These are phyloP conservation scores for Mycena amicta DNA, from an alignment of 768 basidiomycete species.

Conservation along the genomic window DNA sequence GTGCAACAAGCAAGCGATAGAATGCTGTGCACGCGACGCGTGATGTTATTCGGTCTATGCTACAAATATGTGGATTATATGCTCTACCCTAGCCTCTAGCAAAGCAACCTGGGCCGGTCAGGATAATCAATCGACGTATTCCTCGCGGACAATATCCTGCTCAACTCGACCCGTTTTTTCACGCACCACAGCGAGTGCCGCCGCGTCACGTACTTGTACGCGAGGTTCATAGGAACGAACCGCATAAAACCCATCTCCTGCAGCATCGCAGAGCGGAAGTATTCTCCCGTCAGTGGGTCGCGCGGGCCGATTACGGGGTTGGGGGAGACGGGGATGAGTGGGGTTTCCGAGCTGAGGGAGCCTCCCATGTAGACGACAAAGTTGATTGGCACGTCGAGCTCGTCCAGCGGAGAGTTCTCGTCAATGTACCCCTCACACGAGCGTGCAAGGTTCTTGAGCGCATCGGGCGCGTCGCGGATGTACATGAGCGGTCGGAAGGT, in stretches of 20 bases:
- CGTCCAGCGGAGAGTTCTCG: not conserved
- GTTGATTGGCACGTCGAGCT: not conserved
- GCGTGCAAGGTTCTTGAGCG: not conserved
- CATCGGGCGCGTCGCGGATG: not conserved
- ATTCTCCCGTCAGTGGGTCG: not conserved
- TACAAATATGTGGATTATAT: not conserved
- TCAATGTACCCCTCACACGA: not conserved
- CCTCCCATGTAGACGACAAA: not conserved
- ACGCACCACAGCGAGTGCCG: not conserved
- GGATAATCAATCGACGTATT: not conserved
- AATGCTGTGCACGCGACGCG: not conserved
- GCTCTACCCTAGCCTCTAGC: too few relatives aligned
- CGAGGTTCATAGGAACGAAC: not conserved
- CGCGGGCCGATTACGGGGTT: not conserved
- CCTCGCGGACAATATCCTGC: not conserved
- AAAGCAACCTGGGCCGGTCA: not conserved
- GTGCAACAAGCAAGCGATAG: not conserved
- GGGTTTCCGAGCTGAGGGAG: not conserved
- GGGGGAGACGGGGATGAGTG: not conserved
- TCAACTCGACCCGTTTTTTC: not conserved
- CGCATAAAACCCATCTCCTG: not conserved
- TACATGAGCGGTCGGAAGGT: not conserved
- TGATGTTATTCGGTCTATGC: not conserved
- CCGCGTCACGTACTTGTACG: not conserved
- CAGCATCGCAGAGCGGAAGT: not conserved